Percentiles rank a stretch among this genome's conserved stretches.
These are phyloP conservation scores for Eimeria maxima DNA, from an alignment of 169 alveolate genomes.

Conservation along the genomic window DNA sequence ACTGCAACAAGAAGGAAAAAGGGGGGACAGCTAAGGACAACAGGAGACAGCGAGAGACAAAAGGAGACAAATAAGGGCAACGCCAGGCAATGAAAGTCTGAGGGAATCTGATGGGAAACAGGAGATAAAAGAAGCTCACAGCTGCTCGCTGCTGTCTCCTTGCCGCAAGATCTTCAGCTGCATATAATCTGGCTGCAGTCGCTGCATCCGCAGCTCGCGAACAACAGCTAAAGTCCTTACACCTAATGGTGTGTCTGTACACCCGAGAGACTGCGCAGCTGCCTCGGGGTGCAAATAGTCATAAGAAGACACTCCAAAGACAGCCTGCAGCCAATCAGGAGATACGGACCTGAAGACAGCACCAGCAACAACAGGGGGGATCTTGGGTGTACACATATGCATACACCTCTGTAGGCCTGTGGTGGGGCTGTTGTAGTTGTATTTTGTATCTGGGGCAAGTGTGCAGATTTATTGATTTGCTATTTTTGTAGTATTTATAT, in stretches of 20 bases:
- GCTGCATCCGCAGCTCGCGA: constrained; percentile 86
- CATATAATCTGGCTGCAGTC: constrained; percentile 88
- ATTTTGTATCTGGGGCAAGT: no score
- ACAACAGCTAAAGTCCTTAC: constrained; percentile 87
- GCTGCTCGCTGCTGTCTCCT: constrained; percentile 90
- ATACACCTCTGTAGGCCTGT: not conserved
- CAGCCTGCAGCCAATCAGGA: constrained; percentile 90
- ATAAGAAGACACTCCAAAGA: constrained; percentile 90
- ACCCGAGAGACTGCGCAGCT: constrained; percentile 90
- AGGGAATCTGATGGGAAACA: no score
- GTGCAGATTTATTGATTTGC: no score
- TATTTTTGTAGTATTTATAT: not conserved
- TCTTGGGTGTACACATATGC: not conserved
- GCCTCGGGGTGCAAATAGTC: constrained; percentile 90
- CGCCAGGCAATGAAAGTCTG: not conserved
- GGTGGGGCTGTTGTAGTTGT: no score
- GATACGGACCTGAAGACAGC: constrained; percentile 85
- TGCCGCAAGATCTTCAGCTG: constrained; percentile 88
- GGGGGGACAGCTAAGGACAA: no score
- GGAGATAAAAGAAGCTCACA: constrained; percentile 63
- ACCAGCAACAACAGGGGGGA: not conserved
- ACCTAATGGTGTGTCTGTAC: constrained; percentile 86
- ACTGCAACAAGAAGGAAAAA: not conserved
- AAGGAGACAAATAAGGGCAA: not conserved
- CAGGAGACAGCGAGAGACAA: not conserved